Conservation (phyloP, 2,329 filamentous ascomycete genomes). For the Ceratocystis colombiana region DNA sequence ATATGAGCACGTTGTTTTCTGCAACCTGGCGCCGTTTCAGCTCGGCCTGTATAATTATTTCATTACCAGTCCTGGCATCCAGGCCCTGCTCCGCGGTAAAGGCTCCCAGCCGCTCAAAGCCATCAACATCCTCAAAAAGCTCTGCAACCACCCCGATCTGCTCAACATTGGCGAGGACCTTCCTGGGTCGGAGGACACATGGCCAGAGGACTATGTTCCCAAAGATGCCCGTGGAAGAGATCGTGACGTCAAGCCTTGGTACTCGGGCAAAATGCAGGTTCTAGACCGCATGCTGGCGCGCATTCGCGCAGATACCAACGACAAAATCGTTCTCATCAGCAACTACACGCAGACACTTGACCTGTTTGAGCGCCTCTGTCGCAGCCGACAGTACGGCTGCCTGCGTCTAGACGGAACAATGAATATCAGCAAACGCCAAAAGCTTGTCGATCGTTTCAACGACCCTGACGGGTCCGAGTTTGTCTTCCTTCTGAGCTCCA, state of each 20-base stretch:
- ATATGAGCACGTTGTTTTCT: conserved; percentile 98
- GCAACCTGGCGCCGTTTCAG: conserved; percentile 87
- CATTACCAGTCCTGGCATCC: conserved; percentile 89
- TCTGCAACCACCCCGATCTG: conserved; percentile 95
- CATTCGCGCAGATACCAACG: conserved; percentile 90
- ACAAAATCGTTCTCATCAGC: conserved; percentile 98
- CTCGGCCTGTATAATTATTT: conserved; percentile 93
- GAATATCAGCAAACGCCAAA: conserved; percentile 94
- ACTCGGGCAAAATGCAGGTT: conserved; percentile 96
- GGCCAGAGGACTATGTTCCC: conserved; percentile 77
- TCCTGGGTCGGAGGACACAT: conserved; percentile 72
- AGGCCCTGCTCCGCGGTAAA: conserved; percentile 81
- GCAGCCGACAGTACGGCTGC: conserved; percentile 70
- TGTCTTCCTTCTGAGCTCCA: conserved; percentile 90
- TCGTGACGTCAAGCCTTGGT: conserved; percentile 86
- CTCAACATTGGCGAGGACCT: conserved; percentile 74
- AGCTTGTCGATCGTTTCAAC: conserved; percentile 96
- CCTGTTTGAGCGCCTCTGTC: conserved; percentile 84
- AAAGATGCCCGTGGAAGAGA: conserved; percentile 82
- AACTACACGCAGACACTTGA: conserved; percentile 97
- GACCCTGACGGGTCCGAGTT: conserved; percentile 83
- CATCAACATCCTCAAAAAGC: conserved; percentile 92
- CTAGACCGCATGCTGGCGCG: conserved; percentile 95
- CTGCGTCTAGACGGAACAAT: conserved; percentile 91
- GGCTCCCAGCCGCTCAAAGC: conserved; percentile 93